Conservation (phyloP, 352 stramenopile genomes). For the Globisporangium solare region DNA sequence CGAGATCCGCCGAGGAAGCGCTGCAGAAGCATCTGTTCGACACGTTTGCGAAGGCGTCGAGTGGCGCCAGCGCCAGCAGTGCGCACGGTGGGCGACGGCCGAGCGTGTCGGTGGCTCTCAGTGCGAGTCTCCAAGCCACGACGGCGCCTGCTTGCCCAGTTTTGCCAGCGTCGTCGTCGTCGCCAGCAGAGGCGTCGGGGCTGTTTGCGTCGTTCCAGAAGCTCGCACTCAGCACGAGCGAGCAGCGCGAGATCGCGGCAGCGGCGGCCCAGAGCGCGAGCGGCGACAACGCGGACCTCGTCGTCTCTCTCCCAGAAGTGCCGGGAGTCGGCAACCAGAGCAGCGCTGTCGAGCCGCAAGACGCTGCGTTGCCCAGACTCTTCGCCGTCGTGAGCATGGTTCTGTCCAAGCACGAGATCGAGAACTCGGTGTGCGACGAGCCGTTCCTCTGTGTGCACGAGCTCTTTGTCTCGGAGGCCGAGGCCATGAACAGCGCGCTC, state of each 20-base stretch:
- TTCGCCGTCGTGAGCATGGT: constrained; percentile 60
- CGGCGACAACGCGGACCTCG: background rate
- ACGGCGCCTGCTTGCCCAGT: background rate
- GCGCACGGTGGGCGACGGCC: background rate
- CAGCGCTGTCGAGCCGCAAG: background rate
- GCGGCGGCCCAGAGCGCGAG: background rate
- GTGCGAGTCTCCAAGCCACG: background rate
- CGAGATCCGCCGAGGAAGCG: constrained; percentile 23
- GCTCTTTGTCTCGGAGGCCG: constrained; percentile 37
- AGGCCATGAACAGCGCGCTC: constrained; percentile 45
- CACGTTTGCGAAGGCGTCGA: constrained; percentile 11
- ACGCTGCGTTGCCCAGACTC: background rate
- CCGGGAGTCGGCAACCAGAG: background rate
- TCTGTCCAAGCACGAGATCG: constrained; percentile 41
- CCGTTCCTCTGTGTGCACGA: constrained; percentile 49
- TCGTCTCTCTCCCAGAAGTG: background rate
- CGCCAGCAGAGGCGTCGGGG: background rate
- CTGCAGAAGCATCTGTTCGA: constrained; percentile 29
- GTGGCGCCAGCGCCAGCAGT: background rate
- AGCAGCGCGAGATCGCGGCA: constrained; percentile 11
- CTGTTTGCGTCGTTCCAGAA: constrained; percentile 43
- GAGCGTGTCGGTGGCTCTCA: background rate
- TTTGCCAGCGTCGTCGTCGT: background rate
- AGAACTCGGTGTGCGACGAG: constrained; percentile 34
- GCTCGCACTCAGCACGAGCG: constrained; percentile 10